These are phyloP conservation scores for Cyclocybe cylindracea DNA, from an alignment of 768 basidiomycete genomes.

Conservation along the genomic window DNA sequence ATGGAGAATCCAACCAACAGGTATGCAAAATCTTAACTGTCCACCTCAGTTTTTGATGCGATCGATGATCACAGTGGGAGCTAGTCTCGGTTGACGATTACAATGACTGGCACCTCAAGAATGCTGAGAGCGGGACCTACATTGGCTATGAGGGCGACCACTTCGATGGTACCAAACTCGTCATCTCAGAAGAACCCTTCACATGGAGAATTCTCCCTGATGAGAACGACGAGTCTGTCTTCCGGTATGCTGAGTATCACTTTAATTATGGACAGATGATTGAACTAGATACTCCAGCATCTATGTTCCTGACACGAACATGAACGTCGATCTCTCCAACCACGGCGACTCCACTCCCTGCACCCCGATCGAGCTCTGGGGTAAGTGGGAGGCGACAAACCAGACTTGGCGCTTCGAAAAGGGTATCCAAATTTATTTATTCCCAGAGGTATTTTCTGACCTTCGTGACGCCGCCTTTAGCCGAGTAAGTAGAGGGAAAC, in stretches of 20 bases:
- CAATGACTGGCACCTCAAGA: slow-evolving; percentile 32
- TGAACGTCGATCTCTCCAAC: slow-evolving; percentile 42
- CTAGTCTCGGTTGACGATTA: not conserved
- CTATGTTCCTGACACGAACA: slow-evolving; percentile 32
- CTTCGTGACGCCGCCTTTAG: too few relatives aligned
- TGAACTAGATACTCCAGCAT: slow-evolving; percentile 28
- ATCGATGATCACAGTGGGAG: slow-evolving; percentile 12
- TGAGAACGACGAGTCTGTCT: slow-evolving; percentile 18
- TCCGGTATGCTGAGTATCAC: slow-evolving; percentile 24
- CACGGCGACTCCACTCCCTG: slow-evolving; percentile 41
- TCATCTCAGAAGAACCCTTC: slow-evolving; percentile 24
- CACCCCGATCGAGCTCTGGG: slow-evolving; percentile 43
- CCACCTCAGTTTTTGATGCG: too few relatives aligned
- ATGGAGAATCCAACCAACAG: slow-evolving; percentile 43
- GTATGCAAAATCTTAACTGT: slow-evolving; percentile 20
- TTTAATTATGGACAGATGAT: not conserved
- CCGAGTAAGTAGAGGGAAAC: too few relatives aligned
- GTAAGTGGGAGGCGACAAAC: slow-evolving; percentile 38
- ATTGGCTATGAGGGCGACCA: slow-evolving; percentile 26
- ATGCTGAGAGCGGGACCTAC: slow-evolving; percentile 29
- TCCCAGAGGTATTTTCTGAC: too few relatives aligned
- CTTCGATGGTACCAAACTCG: slow-evolving; percentile 28
- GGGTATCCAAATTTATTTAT: slow-evolving; percentile 1
- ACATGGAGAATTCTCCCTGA: slow-evolving; percentile 41
- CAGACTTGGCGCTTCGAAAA: slow-evolving; percentile 31